These are phyloP conservation scores for Colletotrichum gigasporum DNA, from an alignment of 2,329 filamentous ascomycete species.

Conservation along the genomic window DNA sequence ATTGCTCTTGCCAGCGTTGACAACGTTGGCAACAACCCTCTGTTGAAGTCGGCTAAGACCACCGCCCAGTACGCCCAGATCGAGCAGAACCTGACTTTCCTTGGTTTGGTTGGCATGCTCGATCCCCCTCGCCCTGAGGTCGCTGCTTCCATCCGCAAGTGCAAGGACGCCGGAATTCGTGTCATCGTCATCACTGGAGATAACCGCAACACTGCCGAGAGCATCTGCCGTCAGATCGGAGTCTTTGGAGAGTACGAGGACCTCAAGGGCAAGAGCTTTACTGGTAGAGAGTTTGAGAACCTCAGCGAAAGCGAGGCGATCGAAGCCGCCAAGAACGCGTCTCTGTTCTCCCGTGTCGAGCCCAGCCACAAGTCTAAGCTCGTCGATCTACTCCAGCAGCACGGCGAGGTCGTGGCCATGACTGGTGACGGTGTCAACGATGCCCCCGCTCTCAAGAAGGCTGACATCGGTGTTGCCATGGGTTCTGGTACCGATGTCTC, in stretches of 20 bases:
- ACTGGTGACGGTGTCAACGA: constrained; percentile 99
- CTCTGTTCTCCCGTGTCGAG: constrained; percentile 95
- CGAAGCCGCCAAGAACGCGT: constrained; percentile 84
- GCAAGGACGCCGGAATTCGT: constrained; percentile 91
- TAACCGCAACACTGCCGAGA: constrained; percentile 97
- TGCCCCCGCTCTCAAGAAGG: constrained; percentile 96
- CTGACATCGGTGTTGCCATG: constrained; percentile 99
- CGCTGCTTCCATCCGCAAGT: constrained; percentile 84
- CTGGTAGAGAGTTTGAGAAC: constrained; percentile 92
- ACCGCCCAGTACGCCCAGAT: constrained; percentile 85
- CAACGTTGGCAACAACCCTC: constrained; percentile 74
- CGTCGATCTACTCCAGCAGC: constrained; percentile 92
- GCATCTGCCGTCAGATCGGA: constrained; percentile 96
- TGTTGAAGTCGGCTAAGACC: constrained; percentile 80
- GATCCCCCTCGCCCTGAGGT: constrained; percentile 97
- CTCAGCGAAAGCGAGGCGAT: constrained; percentile 82
- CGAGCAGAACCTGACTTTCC: constrained; percentile 92
- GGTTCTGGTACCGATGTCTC: constrained; percentile 97
- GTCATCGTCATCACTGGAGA: constrained; percentile 99
- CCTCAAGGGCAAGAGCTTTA: constrained; percentile 91
- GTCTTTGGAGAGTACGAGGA: constrained; percentile 87
- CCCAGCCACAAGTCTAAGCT: constrained; percentile 97
- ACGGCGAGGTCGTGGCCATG: constrained; percentile 97
- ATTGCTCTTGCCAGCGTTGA: constrained; percentile 91
- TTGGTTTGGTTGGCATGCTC: constrained; percentile 95